Percentiles rank a stretch among this genome's conserved stretches.
phyloP scores from a whole-genome alignment of 148 eudicot species.

The Rhododendron ovatum region DNA sequence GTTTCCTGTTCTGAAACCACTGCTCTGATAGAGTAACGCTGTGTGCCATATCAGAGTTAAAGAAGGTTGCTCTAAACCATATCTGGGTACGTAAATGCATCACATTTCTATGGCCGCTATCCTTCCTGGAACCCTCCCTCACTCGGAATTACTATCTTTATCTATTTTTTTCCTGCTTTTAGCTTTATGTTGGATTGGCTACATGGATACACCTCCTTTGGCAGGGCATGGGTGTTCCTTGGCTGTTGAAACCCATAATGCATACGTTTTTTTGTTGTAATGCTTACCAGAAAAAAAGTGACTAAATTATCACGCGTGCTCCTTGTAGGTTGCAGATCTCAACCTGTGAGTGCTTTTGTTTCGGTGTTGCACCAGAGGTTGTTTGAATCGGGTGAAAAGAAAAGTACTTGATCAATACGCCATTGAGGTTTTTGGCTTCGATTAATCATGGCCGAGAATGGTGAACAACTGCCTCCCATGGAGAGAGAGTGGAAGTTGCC shows the following conservation, averaged over 20 bases:
- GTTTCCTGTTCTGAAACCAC: neutral
- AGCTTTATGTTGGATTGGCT: neutral
- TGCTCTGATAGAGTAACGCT: neutral
- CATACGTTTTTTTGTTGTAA: constrained; percentile 1
- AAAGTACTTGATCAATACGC: neutral
- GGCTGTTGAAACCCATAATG: neutral
- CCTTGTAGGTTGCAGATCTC: constrained; percentile 7
- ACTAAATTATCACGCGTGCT: constrained; percentile 4
- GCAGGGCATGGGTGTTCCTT: neutral
- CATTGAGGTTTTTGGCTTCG: neutral
- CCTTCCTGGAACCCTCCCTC: neutral
- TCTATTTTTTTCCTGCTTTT: neutral
- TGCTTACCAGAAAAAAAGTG: neutral
- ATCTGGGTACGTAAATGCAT: neutral
- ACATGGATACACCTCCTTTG: neutral
- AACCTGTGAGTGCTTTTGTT: constrained; percentile 10
- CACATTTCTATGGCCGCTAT: neutral
- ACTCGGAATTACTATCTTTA: neutral
- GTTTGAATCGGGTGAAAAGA: constrained; percentile 6
- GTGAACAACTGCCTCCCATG: constrained; percentile 17
- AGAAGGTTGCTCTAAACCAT: neutral
- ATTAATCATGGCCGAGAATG: constrained; percentile 32
- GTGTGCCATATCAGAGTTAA: neutral
- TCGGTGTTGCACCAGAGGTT: constrained; percentile 12
- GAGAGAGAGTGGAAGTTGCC: constrained; percentile 43